Evolutionary conservation across 345 rosid genomes (phyloP).

Genomic region (Eucalyptus erythrocorys): DNA sequence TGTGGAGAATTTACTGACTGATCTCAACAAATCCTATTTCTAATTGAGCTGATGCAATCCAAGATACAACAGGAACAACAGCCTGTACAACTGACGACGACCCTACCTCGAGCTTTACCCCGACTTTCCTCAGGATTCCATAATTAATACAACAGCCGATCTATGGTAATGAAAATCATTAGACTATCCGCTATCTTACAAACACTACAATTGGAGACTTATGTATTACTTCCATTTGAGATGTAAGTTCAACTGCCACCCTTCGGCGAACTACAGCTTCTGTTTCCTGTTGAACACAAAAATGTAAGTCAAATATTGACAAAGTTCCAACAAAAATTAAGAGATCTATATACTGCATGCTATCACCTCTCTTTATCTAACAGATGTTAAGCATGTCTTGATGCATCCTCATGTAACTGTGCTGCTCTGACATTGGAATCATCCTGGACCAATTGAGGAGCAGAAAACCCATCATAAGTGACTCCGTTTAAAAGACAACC

Average conservation of each 20-base stretch:
- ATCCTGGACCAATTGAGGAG: slow-evolving; percentile 27
- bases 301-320: not conserved
- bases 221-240: not conserved
- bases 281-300: not conserved
- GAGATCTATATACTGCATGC: not conserved
- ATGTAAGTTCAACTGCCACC: not conserved
- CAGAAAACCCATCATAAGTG: not conserved
- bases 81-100: not conserved
- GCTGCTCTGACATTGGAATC: slow-evolving; percentile 68
- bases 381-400: slow-evolving; percentile 45
- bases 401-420: slow-evolving; percentile 59
- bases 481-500: not conserved
- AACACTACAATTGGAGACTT: not conserved
- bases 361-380: not conserved
- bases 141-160: not conserved
- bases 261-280: not conserved
- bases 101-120: not conserved
- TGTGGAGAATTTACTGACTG: not conserved
- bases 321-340: not conserved
- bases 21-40: not conserved
- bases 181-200: not conserved
- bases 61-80: not conserved
- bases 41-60: not conserved
- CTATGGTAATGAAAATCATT: not conserved
- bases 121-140: not conserved